A percentile compares a stretch with the other conserved stretches of the same genome.
Conservation (phyloP, 2,329 filamentous ascomycete species). For the Pleurostoma richardsiae region DNA sequence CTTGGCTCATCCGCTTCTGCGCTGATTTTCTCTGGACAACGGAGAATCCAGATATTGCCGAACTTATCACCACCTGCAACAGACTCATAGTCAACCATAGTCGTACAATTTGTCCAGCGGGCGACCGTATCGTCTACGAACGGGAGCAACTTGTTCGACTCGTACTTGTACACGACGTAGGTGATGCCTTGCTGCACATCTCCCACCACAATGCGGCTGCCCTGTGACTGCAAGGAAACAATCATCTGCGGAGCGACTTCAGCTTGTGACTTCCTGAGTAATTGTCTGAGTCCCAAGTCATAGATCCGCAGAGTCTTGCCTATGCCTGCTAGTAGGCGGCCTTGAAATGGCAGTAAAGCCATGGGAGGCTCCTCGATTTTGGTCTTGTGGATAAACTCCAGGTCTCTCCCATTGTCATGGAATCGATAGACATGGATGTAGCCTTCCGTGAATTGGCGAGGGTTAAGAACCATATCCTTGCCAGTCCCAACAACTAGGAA, state of each 20-base stretch:
- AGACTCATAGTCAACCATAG: slow-evolving; percentile 98
- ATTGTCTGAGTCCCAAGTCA: slow-evolving; percentile 86
- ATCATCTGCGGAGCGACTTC: slow-evolving; percentile 79
- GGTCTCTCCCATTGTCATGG: slow-evolving; percentile 75
- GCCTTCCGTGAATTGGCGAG: slow-evolving; percentile 69
- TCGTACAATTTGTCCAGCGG: slow-evolving; percentile 83
- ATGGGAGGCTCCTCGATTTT: slow-evolving; percentile 84
- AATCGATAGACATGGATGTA: slow-evolving; percentile 93
- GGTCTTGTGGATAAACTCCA: slow-evolving; percentile 96
- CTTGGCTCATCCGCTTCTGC: slow-evolving; percentile 90
- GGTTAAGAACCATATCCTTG: slow-evolving; percentile 79
- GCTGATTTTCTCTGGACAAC: slow-evolving; percentile 79
- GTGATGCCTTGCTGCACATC: slow-evolving; percentile 91
- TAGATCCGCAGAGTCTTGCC: slow-evolving; percentile 81
- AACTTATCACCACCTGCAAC: slow-evolving; percentile 95
- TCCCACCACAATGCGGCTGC: slow-evolving; percentile 83
- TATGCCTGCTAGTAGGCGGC: slow-evolving; percentile 79
- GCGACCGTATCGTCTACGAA: slow-evolving; percentile 88
- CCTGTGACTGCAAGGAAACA: slow-evolving; percentile 82
- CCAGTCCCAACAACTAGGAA: slow-evolving; percentile 94
- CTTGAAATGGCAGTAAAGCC: slow-evolving; percentile 90
- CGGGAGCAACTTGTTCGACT: slow-evolving; percentile 86
- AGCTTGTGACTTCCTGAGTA: slow-evolving; percentile 87
- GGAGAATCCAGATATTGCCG: slow-evolving; percentile 89
- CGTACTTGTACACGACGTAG: slow-evolving; percentile 88